Evolutionary conservation across 345 rosid species (phyloP), one percentile per base, ranked within the genome.

Genomic region (Salix brachista): DNA sequence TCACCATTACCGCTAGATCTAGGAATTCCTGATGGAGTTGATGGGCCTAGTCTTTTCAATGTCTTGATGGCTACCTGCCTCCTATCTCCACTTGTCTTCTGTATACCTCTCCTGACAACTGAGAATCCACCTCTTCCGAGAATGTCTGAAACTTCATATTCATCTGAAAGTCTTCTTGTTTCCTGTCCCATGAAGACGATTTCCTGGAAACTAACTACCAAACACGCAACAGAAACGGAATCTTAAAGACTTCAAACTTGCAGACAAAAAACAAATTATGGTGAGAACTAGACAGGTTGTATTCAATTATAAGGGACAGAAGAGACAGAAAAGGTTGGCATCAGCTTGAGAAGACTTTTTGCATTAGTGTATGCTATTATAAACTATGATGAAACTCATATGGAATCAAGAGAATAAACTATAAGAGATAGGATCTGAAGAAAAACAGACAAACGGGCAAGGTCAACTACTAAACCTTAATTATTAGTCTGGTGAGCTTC

Each of bases 61-160:
- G 91, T 90, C 79, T 90, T 90, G 80, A 90, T 84, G 60, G 91
- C 92, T 7, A 84, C 90, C 37, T 52, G 75, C 36, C 34, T 73
- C n/a, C 66, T 42, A 16, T 80, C 87, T 13, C 69, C 85, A 2
- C 81, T n/a, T 9, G 77, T 58, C 74, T 78, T 87, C 58, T 64
- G 73, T 26, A 87, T 73, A 0, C 92, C 94, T 70, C 50, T 87
- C 73, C 90, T 87, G 14, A 90, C 94, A 19, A 90, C 88, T 3
- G 94, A 90, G 81, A 90, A 90, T 23, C 94, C 94, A 54, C 92
- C 94, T 76, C 86, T 82, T 5, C 92, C 91, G 9, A 90, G 78
- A 71, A 88, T 80, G 44, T 84, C 86, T 3, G 76, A 52, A 25
- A 90, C 83, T 79, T 86, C 90, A 65, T 90, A 88, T 70, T 88